Percentiles rank a stretch among this genome's conserved stretches.
These are phyloP conservation scores for Coemansia nantahalensis DNA, from an alignment of 192 early-diverging fungal genomes.

Conservation along the genomic window DNA sequence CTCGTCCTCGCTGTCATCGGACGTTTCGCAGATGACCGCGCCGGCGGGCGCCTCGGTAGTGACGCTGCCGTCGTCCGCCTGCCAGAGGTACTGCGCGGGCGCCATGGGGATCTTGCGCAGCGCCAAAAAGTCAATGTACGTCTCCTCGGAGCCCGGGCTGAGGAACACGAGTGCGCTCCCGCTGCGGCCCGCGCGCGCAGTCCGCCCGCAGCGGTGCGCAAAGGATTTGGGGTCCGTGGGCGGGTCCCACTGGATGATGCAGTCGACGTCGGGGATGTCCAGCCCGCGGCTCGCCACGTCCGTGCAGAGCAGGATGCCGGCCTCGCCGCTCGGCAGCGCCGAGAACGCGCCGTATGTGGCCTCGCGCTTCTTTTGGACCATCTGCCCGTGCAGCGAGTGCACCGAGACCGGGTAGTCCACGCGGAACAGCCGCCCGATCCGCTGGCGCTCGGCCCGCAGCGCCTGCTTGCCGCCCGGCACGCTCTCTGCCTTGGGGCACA, in stretches of 20 bases:
- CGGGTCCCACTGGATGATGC: conserved; percentile 91
- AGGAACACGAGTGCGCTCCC: conserved; percentile 89
- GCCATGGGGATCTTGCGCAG: conserved; percentile 87
- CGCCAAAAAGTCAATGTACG: conserved; percentile 83
- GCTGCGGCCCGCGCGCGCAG: conserved; percentile 80
- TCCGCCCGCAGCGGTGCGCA: conserved; percentile 92
- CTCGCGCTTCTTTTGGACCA: conserved; percentile 84
- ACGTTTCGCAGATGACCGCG: conserved; percentile 4
- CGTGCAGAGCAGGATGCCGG: conserved; percentile 85
- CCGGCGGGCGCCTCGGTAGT: conserved; percentile 23
- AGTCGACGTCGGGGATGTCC: conserved; percentile 95
- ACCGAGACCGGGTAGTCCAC: conserved; percentile 24
- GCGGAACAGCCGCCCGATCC: conserved; percentile 9
- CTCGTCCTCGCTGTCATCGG: not conserved
- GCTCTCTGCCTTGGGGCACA: conserved; percentile 13
- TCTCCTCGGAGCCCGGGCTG: conserved; percentile 76
- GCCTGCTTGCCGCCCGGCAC: conserved; percentile 42
- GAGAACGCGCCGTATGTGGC: conserved; percentile 77
- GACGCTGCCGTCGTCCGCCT: conserved; percentile 28
- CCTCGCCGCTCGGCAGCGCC: conserved; percentile 57
- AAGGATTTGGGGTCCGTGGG: conserved; percentile 96
- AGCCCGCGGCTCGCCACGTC: conserved; percentile 95
- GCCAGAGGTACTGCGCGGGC: conserved; percentile 51
- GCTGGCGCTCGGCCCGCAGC: conserved; percentile 22
- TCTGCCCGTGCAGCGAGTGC: conserved; percentile 86